Conservation (phyloP, 495 filamentous ascomycete species). For the Talaromyces nanjingensis region DNA sequence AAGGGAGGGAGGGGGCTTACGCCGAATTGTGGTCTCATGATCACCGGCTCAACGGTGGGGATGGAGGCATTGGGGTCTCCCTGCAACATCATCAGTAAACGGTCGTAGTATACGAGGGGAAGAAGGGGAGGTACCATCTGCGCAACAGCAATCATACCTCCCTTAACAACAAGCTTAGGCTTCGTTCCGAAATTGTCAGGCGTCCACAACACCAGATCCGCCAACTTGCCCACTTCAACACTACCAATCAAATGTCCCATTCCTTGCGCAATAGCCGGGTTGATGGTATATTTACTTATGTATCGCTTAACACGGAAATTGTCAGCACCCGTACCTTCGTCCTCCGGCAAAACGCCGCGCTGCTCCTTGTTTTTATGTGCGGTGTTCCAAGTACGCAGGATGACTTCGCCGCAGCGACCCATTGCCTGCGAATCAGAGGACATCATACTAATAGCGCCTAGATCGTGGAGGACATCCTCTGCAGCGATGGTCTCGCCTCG, state of each 20-base stretch:
- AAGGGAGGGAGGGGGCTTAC: constrained; percentile 23
- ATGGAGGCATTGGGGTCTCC: constrained; percentile 94
- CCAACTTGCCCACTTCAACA: constrained; percentile 84
- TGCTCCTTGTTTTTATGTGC: constrained; percentile 97
- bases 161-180: constrained; percentile 77
- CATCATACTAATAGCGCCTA: constrained; percentile 99
- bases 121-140: constrained; percentile 59
- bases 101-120: constrained; percentile 10
- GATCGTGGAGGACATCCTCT: constrained; percentile 93
- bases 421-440: constrained; percentile 94
- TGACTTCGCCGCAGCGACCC: constrained; percentile 93
- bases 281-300: constrained; percentile 95
- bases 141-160: constrained; percentile 78
- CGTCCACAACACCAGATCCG: constrained; percentile 87
- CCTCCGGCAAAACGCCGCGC: constrained; percentile 67
- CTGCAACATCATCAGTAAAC: constrained; percentile 29
- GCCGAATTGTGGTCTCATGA: constrained; percentile 84
- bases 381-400: constrained; percentile 94
- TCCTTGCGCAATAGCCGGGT: constrained; percentile 89
- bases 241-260: constrained; percentile 87
- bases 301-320: constrained; percentile 94
- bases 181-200: constrained; percentile 85
- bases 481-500: constrained; percentile 94
- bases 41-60: constrained; percentile 80
- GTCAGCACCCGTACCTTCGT: constrained; percentile 75